A percentile compares a stretch with the other conserved stretches of the same genome.
These are phyloP conservation scores for Phytophthora lateralis DNA, from an alignment of 352 stramenopile species.

Conservation along the genomic window DNA sequence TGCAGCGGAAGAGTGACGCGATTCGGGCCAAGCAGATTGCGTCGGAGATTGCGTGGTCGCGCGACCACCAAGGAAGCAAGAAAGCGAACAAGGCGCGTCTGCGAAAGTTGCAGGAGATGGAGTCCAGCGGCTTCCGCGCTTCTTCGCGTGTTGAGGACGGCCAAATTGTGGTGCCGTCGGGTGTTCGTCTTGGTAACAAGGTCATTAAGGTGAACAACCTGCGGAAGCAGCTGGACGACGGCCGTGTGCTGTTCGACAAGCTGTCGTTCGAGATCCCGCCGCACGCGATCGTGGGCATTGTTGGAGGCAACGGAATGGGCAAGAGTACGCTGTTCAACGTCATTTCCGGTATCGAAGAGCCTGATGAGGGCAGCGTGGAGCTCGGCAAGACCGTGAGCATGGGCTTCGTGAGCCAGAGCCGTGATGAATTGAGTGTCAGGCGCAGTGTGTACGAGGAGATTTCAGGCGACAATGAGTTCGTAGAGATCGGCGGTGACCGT, in stretches of 20 bases:
- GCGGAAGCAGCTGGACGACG: conserved; percentile 74
- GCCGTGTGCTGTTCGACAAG: conserved; percentile 92
- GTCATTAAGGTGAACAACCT: conserved; percentile 88
- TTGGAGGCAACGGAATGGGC: conserved; percentile 97
- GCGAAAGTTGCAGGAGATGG: conserved; percentile 92
- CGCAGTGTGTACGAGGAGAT: conserved; percentile 87
- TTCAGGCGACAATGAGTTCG: conserved; percentile 85
- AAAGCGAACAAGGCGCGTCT: conserved; percentile 93
- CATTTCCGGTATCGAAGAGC: conserved; percentile 90
- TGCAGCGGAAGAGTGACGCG: conserved; percentile 93
- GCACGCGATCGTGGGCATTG: conserved; percentile 96
- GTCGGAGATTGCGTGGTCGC: conserved; percentile 95
- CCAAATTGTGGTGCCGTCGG: conserved; percentile 92
- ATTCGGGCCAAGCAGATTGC: conserved; percentile 92
- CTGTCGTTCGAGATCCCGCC: conserved; percentile 94
- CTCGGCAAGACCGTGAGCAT: conserved; percentile 82
- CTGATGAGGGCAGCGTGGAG: conserved; percentile 79
- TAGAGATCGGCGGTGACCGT: conserved; percentile 72
- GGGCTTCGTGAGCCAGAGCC: conserved; percentile 80
- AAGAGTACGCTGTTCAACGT: conserved; percentile 98
- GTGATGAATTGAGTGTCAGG: conserved; percentile 68
- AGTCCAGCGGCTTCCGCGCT: conserved; percentile 58
- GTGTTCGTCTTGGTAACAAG: conserved; percentile 93
- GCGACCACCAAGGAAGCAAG: conserved; percentile 79
- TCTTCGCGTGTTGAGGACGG: conserved; percentile 80